Evolutionary conservation across 768 basidiomycete species (phyloP).

Genomic region (Candolleomyces eurysporus): DNA sequence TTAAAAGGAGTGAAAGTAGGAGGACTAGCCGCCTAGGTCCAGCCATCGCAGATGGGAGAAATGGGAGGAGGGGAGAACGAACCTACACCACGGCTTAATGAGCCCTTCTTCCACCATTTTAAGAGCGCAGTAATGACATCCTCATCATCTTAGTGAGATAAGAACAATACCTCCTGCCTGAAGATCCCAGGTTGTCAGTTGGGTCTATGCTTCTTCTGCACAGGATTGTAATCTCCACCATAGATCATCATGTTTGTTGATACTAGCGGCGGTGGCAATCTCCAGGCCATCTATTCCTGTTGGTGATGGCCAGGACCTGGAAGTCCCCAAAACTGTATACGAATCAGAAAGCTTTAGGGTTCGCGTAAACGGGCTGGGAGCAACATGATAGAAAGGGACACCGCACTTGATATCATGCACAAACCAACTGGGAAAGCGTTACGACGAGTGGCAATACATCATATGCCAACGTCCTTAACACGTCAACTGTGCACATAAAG

Average conservation of each 20-base stretch:
- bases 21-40: slow-evolving; percentile 6
- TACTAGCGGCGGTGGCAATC: background rate
- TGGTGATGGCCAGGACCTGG: too few species aligned
- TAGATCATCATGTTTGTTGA: background rate
- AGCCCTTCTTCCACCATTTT: background rate
- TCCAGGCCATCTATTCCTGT: too few species aligned
- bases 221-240: background rate
- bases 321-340: too few species aligned
- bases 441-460: too few species aligned
- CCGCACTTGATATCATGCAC: too few species aligned
- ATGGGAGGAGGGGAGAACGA: background rate
- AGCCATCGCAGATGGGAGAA: background rate
- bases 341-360: too few species aligned
- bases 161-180: background rate
- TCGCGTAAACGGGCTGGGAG: too few species aligned
- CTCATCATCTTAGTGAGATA: background rate
- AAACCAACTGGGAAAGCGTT: too few species aligned
- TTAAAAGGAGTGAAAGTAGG: slow-evolving; percentile 3
- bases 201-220: background rate
- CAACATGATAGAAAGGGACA: too few species aligned
- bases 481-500: too few species aligned
- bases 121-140: background rate
- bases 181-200: slow-evolving; percentile 2
- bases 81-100: background rate
- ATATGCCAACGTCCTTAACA: too few species aligned